Evolutionary conservation across 495 filamentous ascomycete species (phyloP), one percentile per base, ranked within the genome.

Genomic region (Aspergillus ellipticus): DNA sequence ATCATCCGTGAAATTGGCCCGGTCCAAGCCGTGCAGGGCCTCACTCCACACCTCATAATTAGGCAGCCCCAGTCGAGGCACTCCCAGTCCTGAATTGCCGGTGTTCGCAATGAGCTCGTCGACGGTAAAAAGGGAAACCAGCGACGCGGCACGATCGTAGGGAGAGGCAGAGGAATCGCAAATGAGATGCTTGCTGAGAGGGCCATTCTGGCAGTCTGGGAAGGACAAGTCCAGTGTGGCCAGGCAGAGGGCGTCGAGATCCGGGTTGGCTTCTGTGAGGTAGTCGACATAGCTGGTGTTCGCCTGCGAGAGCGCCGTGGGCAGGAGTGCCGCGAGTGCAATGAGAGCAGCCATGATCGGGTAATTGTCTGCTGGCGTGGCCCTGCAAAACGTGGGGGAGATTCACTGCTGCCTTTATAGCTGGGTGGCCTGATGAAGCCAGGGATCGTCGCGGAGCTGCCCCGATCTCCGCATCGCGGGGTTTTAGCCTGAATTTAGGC

Each of bases 61-160:
- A 0, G 82, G 82, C 2, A 86, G 65, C 0, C 82, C 82, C 5
- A 87, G 65, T 6, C 83, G 72, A 11, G 81, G 75, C 20, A 84
- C 82, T 0, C 82, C 81, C 0, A 78, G 78, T 13, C 73, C 74
- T 3, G 68, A 72, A 51, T 80, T 84, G 28, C 76, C 75, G 4
- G 82, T 82, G 56, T 81, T 82, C 35, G 80, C 82, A 21, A 83
- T 74, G 29, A 84, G 78, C 61, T 87, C 82, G 42, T 76, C 77
- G 16, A 80, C 66, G 0, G 78, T 77, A 26, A 75, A 69, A 20
- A 73, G 56, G n/a, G 73, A 69, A n/a, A 77, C 53, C 1, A 77
- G 63, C 17, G 70, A 70, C 19, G 65, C 67, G 0, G 79, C 81
- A 55, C 81, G 74, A 2, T 81, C 78, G 7, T 73, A 60, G 1